Evolutionary conservation across 768 basidiomycete genomes (phyloP).

Genomic region (Suillus fuscotomentosus): DNA sequence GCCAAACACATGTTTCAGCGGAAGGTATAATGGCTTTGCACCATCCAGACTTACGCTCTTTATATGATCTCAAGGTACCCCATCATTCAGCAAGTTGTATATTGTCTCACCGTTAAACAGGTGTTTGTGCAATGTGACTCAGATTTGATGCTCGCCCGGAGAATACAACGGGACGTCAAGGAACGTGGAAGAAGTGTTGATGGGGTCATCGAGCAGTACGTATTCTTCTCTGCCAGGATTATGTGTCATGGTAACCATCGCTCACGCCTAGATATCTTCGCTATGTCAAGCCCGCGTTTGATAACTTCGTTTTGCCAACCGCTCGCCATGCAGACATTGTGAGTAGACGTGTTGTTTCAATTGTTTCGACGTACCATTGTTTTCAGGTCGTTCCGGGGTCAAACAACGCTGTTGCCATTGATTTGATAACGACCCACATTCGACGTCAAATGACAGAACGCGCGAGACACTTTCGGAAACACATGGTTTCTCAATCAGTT

Average conservation of each 20-base stretch:
- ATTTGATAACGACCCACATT: constrained; percentile 90
- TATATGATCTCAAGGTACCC: constrained; percentile 91
- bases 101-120: constrained; percentile 31
- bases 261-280: constrained; percentile 71
- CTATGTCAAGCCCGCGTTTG: constrained; percentile 91
- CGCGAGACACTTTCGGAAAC: constrained; percentile 66
- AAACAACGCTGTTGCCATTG: constrained; percentile 88
- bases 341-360: constrained; percentile 8
- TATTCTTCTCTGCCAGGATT: constrained; percentile 5
- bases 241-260: neutral
- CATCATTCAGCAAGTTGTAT: neutral
- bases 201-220: constrained; percentile 87
- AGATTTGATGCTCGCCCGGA: constrained; percentile 95
- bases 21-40: constrained; percentile 93
- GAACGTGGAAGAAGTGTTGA: constrained; percentile 85
- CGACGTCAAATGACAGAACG: constrained; percentile 81
- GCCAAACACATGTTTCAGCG: constrained; percentile 37
- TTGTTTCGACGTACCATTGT: neutral
- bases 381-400: constrained; percentile 93
- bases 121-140: constrained; percentile 93
- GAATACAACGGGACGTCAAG: constrained; percentile 85
- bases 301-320: constrained; percentile 90
- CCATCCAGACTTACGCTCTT: constrained; percentile 69
- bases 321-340: constrained; percentile 90
- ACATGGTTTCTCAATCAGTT: constrained; percentile 56